A percentile compares a stretch with the other conserved stretches of the same genome.
Conservation (phyloP, 805 yeast genomes). For the Yarrowia yakushimensis region DNA sequence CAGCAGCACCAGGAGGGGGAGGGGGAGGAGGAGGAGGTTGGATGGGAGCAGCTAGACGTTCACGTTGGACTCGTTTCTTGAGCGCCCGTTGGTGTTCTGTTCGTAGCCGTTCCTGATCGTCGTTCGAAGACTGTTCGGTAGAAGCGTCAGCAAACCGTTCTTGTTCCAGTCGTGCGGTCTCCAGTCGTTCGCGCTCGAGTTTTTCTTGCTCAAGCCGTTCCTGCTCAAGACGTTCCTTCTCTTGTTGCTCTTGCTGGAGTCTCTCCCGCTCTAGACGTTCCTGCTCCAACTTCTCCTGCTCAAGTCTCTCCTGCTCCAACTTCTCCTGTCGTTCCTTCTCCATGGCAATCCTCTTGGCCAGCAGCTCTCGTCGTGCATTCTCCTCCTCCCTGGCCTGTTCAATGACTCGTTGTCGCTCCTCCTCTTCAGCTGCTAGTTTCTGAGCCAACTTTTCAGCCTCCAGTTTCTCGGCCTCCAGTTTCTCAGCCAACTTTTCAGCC, state of each 20-base stretch:
- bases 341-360: not conserved
- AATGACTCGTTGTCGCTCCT: not conserved
- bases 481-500: not conserved
- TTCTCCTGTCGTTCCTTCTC: not conserved
- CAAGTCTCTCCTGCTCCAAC: not conserved
- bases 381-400: conserved; percentile 1
- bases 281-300: not conserved
- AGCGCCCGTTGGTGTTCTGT: not conserved
- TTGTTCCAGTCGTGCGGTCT: not conserved
- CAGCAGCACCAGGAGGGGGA: not conserved
- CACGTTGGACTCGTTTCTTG: not conserved
- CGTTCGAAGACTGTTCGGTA: not conserved
- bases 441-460: not conserved
- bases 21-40: conserved; percentile 1
- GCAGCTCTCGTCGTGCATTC: not conserved
- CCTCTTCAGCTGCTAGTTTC: not conserved
- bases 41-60: not conserved
- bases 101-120: not conserved
- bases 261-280: not conserved
- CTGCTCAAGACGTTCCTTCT: not conserved
- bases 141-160: not conserved
- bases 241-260: not conserved
- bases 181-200: not conserved
- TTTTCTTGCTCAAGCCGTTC: not conserved
- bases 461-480: not conserved